Evolutionary conservation across 257 asterid species (phyloP).

Genomic region (Catharanthus roseus): DNA sequence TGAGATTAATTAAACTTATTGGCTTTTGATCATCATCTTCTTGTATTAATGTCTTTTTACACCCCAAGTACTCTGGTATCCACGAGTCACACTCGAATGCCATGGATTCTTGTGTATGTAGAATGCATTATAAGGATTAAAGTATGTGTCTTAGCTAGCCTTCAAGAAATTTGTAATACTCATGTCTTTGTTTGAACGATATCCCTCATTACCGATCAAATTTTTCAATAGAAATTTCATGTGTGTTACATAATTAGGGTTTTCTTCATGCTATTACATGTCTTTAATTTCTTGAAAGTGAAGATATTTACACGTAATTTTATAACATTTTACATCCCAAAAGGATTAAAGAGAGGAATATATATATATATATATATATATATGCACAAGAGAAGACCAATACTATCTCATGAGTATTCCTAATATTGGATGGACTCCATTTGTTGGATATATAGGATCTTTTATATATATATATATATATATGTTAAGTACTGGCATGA

Average conservation of each 20-base stretch:
- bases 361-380: too few species aligned
- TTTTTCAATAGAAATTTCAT: not conserved
- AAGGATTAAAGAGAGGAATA: not conserved
- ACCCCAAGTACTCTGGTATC: too few species aligned
- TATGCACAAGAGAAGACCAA: too few species aligned
- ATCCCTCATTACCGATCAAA: not conserved
- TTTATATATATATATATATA: too few species aligned
- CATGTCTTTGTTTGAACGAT: not conserved
- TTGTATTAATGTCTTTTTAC: not conserved
- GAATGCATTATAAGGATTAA: too few species aligned
- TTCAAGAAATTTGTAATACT: not conserved
- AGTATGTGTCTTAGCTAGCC: too few species aligned
- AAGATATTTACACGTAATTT: too few species aligned
- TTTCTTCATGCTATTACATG: not conserved
- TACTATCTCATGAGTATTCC: too few species aligned
- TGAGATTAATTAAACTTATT: constrained; percentile 4
- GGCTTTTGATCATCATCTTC: constrained; percentile 2
- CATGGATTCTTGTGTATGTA: too few species aligned
- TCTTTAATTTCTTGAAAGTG: not conserved
- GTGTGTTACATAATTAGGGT: not conserved
- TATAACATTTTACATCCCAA: not conserved
- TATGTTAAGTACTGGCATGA: not conserved
- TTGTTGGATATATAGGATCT: not conserved
- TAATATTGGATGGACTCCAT: not conserved
- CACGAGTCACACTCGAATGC: too few species aligned